Conservation (phyloP, 2,329 filamentous ascomycete species). For the Fusarium keratoplasticum region DNA sequence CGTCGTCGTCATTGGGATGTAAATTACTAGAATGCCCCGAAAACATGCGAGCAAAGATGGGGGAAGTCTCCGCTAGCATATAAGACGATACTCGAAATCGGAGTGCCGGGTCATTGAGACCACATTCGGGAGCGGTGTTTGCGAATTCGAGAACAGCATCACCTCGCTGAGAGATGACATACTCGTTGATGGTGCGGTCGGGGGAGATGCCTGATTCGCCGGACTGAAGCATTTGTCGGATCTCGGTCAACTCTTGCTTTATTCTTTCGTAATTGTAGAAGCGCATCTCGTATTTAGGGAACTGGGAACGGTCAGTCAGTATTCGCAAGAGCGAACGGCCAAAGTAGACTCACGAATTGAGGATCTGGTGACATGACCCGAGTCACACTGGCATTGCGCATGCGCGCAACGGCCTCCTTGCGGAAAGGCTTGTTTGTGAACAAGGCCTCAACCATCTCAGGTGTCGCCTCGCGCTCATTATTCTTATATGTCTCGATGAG, state of each 20-base stretch:
- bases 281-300: conserved; percentile 59
- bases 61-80: conserved; percentile 63
- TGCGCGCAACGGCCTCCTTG: conserved; percentile 55
- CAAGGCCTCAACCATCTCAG: conserved; percentile 56
- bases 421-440: conserved; percentile 57
- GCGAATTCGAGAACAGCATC: conserved; percentile 65
- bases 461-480: conserved; percentile 58
- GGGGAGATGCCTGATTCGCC: conserved; percentile 56
- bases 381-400: conserved; percentile 59
- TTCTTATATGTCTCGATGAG: conserved; percentile 59
- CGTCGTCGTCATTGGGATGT: conserved; percentile 51
- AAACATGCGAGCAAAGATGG: conserved; percentile 64
- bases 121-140: conserved; percentile 52
- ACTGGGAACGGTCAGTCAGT: conserved; percentile 41
- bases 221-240: conserved; percentile 55
- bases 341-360: conserved; percentile 51
- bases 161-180: conserved; percentile 57
- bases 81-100: conserved; percentile 65
- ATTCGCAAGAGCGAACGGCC: not conserved
- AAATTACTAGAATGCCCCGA: conserved; percentile 45
- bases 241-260: conserved; percentile 54
- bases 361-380: conserved; percentile 57
- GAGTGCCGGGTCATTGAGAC: conserved; percentile 52
- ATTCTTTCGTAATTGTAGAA: conserved; percentile 61
- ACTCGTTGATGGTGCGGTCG: conserved; percentile 55